Evolutionary conservation across 2,329 filamentous ascomycete genomes (phyloP).

Genomic region (Colletotrichum sp.): DNA sequence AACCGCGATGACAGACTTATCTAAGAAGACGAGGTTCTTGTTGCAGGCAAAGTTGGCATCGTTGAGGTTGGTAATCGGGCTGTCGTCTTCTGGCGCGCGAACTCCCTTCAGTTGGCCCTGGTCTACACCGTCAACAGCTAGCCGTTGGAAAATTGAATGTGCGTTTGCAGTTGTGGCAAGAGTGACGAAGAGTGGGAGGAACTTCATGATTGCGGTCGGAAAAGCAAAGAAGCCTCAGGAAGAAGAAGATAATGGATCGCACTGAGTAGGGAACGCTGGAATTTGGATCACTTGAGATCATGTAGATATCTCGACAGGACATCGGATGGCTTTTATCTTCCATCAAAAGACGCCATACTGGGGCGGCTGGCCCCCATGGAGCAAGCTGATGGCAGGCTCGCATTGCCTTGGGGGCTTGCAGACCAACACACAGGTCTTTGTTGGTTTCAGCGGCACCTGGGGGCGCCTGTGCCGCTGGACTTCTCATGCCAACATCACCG

Average conservation of each 20-base stretch:
- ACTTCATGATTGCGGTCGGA: neutral
- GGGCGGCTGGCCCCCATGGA: neutral
- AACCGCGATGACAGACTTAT: slow-evolving; percentile 44
- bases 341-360: neutral
- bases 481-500: neutral
- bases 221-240: neutral
- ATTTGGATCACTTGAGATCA: neutral
- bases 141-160: slow-evolving; percentile 26
- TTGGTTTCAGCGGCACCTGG: neutral
- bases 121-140: neutral
- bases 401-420: neutral
- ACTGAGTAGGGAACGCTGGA: neutral
- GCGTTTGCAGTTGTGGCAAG: slow-evolving; percentile 51
- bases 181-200: slow-evolving; percentile 18
- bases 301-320: neutral
- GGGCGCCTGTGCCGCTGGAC: neutral
- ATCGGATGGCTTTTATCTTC: neutral
- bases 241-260: rapidly evolving
- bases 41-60: slow-evolving; percentile 51
- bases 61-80: slow-evolving; percentile 47
- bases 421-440: neutral
- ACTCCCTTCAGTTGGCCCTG: neutral
- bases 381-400: neutral
- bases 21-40: slow-evolving; percentile 36
- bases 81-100: neutral